Conservation (phyloP, 1,139 yeast species). For the Suhomyces panamericanus region DNA sequence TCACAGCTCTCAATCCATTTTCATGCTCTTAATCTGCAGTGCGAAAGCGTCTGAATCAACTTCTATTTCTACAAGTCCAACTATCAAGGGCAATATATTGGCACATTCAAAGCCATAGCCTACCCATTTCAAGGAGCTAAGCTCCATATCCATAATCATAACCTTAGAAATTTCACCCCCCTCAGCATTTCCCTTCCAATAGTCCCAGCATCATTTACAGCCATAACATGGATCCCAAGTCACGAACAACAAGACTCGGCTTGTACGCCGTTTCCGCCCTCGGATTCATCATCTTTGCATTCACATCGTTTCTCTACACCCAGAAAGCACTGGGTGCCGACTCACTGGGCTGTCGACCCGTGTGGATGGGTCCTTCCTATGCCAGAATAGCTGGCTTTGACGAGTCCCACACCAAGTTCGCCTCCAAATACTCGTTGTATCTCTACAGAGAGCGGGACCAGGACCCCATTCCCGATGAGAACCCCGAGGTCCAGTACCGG, state of each 20-base stretch:
- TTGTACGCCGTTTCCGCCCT: conserved; percentile 9
- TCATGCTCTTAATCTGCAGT: no score
- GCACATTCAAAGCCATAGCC: no score
- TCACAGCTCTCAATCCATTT: no score
- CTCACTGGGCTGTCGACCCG: conserved; percentile 50
- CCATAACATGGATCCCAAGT: neutral
- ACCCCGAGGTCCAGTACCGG: conserved; percentile 28
- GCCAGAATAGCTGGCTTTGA: conserved; percentile 74
- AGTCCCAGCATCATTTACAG: neutral
- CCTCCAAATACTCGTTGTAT: conserved; percentile 77
- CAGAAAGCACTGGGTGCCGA: conserved; percentile 33
- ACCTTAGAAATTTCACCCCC: no score
- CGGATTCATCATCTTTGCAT: conserved; percentile 12
- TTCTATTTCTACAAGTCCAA: no score
- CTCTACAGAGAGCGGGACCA: conserved; percentile 75
- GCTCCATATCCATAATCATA: no score
- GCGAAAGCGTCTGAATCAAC: no score
- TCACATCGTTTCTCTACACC: conserved; percentile 22
- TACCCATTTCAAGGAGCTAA: no score
- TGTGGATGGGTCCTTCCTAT: conserved; percentile 77
- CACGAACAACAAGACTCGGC: conserved; percentile 10
- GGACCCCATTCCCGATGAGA: conserved; percentile 56
- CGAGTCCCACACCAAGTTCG: conserved; percentile 65
- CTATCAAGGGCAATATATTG: no score
- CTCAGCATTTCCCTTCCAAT: neutral